These are phyloP conservation scores for Nicotiana tomentosiformis DNA, from an alignment of 257 asterid species.

Conservation along the genomic window DNA sequence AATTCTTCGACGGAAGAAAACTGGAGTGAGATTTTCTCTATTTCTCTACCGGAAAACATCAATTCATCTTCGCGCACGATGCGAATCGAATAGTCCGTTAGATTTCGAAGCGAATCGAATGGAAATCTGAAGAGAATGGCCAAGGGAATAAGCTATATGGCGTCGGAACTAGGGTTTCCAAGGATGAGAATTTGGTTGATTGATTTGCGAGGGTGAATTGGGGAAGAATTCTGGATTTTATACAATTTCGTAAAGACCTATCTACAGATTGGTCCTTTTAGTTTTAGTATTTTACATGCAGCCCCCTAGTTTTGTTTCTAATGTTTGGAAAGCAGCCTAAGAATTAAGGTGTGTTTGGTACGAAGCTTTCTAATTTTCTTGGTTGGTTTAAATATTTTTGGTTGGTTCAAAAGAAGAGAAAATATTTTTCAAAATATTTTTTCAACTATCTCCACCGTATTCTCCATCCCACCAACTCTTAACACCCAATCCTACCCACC, in stretches of 20 bases:
- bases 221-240: not conserved
- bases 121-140: not conserved
- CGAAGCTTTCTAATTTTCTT: too few species aligned
- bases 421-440: too few species aligned
- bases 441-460: too few species aligned
- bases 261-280: not conserved
- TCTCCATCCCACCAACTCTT: too few species aligned
- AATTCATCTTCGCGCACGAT: not conserved
- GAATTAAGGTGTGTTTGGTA: too few species aligned
- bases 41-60: not conserved
- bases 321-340: too few species aligned
- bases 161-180: slow-evolving; percentile 1
- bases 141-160: not conserved
- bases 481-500: too few species aligned
- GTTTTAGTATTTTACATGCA: not conserved
- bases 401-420: too few species aligned
- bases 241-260: not conserved
- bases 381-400: too few species aligned
- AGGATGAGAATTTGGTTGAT: not conserved
- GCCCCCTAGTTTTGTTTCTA: too few species aligned
- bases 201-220: not conserved
- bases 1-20: not conserved
- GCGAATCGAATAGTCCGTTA: not conserved
- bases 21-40: not conserved
- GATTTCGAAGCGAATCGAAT: not conserved